Conservation (phyloP, 2,329 filamentous ascomycete species). For the Chaetomium sp. region DNA sequence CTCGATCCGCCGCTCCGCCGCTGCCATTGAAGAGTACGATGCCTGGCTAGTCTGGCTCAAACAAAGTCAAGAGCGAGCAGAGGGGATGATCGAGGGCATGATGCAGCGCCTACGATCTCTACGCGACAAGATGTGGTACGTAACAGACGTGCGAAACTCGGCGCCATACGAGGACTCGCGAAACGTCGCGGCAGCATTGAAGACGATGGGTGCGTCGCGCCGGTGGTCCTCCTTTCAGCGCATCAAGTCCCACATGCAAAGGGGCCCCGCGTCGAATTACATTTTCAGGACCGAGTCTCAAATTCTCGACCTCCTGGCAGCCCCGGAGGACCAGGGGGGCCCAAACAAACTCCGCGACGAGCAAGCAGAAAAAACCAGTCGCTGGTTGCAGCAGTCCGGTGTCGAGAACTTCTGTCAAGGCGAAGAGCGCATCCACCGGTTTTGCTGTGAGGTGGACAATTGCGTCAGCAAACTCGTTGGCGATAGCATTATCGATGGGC, state of each 20-base stretch:
- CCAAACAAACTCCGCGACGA: conserved; percentile 96
- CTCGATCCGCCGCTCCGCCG: conserved; percentile 68
- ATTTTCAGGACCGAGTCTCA: conserved; percentile 82
- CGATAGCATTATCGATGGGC: conserved; percentile 79
- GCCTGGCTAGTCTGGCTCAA: conserved; percentile 83
- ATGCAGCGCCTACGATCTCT: conserved; percentile 73
- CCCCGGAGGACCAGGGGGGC: conserved; percentile 79
- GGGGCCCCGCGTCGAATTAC: conserved; percentile 59
- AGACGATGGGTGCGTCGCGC: conserved; percentile 78
- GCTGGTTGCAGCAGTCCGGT: conserved; percentile 78
- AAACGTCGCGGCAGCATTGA: conserved; percentile 82
- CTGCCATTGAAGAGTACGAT: conserved; percentile 76
- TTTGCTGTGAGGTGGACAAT: conserved; percentile 85
- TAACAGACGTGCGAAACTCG: conserved; percentile 89
- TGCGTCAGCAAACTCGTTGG: conserved; percentile 85
- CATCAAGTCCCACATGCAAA: conserved; percentile 50
- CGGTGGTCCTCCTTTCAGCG: conserved; percentile 56
- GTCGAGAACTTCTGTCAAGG: conserved; percentile 94
- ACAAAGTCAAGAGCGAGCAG: conserved; percentile 77
- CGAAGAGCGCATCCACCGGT: conserved; percentile 91
- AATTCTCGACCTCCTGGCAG: conserved; percentile 83
- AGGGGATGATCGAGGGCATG: conserved; percentile 72
- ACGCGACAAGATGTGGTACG: conserved; percentile 98
- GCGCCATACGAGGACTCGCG: conserved; percentile 83
- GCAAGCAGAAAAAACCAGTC: conserved; percentile 80